A percentile compares a stretch with the other conserved stretches of the same genome.
phyloP scores from a whole-genome alignment of 2,329 filamentous ascomycete genomes.

The Aspergillus tamarii region DNA sequence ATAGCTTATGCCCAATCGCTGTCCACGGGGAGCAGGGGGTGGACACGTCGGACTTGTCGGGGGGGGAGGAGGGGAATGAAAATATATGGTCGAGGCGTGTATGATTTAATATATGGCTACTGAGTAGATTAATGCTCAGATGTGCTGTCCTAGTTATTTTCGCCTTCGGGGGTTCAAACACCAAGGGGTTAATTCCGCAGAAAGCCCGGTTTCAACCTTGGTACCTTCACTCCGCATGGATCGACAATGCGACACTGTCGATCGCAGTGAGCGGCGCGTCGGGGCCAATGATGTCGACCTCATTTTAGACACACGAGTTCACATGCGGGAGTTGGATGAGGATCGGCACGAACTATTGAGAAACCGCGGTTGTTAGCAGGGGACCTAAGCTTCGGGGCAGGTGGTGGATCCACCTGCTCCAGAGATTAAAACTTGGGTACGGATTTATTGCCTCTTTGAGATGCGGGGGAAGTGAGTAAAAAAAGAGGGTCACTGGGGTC shows the following conservation, averaged over 20 bases:
- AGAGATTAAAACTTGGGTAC: constrained; percentile 1
- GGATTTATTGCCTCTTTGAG: constrained; percentile 10
- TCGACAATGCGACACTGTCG: constrained; percentile 11
- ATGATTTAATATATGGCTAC: not conserved
- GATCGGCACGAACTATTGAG: constrained; percentile 21
- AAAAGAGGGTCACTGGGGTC: not conserved
- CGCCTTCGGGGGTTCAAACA: not conserved
- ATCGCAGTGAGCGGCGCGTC: constrained; percentile 9
- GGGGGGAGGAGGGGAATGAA: not conserved
- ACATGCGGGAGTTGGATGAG: constrained; percentile 17
- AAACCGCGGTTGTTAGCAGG: constrained; percentile 22
- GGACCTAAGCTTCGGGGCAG: constrained; percentile 9
- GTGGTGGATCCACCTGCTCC: constrained; percentile 9
- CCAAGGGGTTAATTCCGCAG: not conserved
- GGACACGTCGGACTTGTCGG: not conserved
- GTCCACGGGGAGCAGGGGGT: not conserved
- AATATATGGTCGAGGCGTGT: not conserved
- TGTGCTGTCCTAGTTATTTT: not conserved
- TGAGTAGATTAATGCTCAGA: not conserved
- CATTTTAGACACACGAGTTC: constrained; percentile 10
- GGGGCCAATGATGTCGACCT: constrained; percentile 11
- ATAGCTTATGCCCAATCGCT: constrained; percentile 17
- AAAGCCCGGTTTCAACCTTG: not conserved
- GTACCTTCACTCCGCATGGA: constrained; percentile 13
- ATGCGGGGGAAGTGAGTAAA: constrained; percentile 8